Base-by-base conservation (phyloP, 2,329 filamentous ascomycete species). In the Drechslera avenae region DNA sequence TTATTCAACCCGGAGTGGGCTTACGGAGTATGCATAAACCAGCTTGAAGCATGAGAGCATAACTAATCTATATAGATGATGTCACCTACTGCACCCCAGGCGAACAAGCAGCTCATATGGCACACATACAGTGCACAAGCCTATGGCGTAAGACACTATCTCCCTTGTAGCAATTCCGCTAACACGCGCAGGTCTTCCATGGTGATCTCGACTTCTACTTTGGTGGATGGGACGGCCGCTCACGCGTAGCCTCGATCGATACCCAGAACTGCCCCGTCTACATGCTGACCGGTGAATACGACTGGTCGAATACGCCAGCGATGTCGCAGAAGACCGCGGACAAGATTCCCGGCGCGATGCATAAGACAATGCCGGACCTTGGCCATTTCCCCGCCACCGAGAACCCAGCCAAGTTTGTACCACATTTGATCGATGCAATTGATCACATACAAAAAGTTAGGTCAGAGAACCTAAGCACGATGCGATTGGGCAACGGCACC, bases 131-230 rank as follows among this genome's bases (percentile, higher is more conserved):
- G 73, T 5, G 73, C 73, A 0, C 78, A 81, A 67, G 78, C 79
- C 1, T 81, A 80, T 50, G 78, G 78, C 1, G 66, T 71, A 63
- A 37, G 59, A 34, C 2, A 10, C 18, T 13, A 21, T 14, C 16
- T 5, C 8, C 13, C 1, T 6, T 26, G 5, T 12, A 44, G 14
- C 39, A 13, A 30, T 32, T 39, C 21, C 26, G 6, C 18, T 37
- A 41, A 46, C 14, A 12, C 17, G 3, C n/a, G 0, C 43, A 70
- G 67, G 78, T 81, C 40, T 80, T 81, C 69, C 78, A 80, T 59
- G 78, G 78, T 18, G 78, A 80, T 51, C 64, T 80, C 13, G 77
- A 80, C 61, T 80, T 81, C 62, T 80, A 79, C 69, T 80, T 80
- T 44, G 76, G 76, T 42, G 78, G 78, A 39, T 81, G 75, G 67